Base-by-base conservation (phyloP, 2,329 filamentous ascomycete species). In the Drechslerella coelobrocha region DNA sequence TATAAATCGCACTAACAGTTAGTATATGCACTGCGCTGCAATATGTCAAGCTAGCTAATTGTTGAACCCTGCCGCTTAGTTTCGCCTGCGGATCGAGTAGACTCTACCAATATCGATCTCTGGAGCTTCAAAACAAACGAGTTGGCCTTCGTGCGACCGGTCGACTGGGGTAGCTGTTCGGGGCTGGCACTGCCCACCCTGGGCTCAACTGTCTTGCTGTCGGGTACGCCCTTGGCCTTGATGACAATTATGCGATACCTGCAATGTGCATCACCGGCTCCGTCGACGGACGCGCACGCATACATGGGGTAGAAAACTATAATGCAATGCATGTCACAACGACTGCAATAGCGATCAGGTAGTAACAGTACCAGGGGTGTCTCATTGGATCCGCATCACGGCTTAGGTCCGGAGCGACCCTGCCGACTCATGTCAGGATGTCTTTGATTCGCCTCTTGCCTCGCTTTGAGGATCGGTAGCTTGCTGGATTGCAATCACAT, bases 131-230 rank as follows among this genome's bases (percentile, higher is more conserved):
- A 39, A 39, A 39, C 34, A 39, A 39, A 39, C 4, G 4, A 39
- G 17, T n/a, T 10, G 34, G n/a, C n/a, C 5, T 39, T 39, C 12
- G 12, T 39, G 12, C 17, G 12, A 39, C 34, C 17, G 34, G 34
- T 39, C 34, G 34, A 39, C 34, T 39, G 34, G 34, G 34, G 34
- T 39, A 39, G 34, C 34, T 39, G 12, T 39, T 39, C 34, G 34
- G 34, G 29, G 34, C 12, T 14, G n/a, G 34, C 34, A 39, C 17
- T 39, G 12, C 34, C 34, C 34, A n/a, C 12, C 34, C 29, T n/a
- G 34, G 34, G 34, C 34, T 39, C 34, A 39, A 39, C 34, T 39
- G 34, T 39, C 34, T 39, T 6, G 12, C 12, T 39, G 34, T 39
- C 34, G 34, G 34, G 34, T 39, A 14, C 34, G 17, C 12, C 34